Evolutionary conservation across 129 eudicot genomes (phyloP), one percentile per base, ranked within the genome.

Genomic region (Artemisia argyi): DNA sequence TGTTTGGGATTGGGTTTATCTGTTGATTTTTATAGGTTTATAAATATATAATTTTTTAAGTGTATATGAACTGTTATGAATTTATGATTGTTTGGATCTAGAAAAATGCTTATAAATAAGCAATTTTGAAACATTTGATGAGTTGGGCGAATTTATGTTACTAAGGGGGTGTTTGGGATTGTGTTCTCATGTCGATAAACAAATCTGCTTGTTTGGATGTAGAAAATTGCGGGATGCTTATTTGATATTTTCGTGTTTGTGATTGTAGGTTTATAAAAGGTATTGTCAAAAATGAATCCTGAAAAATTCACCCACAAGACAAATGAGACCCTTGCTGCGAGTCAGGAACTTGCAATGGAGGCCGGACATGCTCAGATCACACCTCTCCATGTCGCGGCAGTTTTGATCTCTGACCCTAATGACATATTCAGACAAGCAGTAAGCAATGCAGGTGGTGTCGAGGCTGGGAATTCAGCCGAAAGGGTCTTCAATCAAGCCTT

Each of bases 271-370:
- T 20, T 22, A 22, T 63, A 61, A 1, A 30, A 16, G 17, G n/a
- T 19, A 11, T 11, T 5, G 52, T 80, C 16, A n/a, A 53, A 15
- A 1, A 91, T 95, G 99, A 90, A 90, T 86, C 94, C 91, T 62
- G 99, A 88, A 53, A 90, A 88, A 61, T 90, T 86, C 72, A 95
- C 99, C 7, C 96, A 95, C 96, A 90, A 95, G 84, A 95, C 99
- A 55, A 90, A 88, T 57, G 96, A 95, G 63, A 83, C 91, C 0
- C 79, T 95, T 10, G 88, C 87, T 26, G 85, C 83, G 2, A 91
- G 89, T 55, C 94, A 84, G 61, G 96, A 90, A 56, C 82, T 88
- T 35, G 99, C 99, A 0, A 71, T 83, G 87, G 68, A 76, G 52
- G 82, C 84, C 2, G 99, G 99, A 7, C 97, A 95, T 49, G 89